Evolutionary conservation across 169 alveolate species (phyloP).

Genomic region (Eimeria zaria): DNA sequence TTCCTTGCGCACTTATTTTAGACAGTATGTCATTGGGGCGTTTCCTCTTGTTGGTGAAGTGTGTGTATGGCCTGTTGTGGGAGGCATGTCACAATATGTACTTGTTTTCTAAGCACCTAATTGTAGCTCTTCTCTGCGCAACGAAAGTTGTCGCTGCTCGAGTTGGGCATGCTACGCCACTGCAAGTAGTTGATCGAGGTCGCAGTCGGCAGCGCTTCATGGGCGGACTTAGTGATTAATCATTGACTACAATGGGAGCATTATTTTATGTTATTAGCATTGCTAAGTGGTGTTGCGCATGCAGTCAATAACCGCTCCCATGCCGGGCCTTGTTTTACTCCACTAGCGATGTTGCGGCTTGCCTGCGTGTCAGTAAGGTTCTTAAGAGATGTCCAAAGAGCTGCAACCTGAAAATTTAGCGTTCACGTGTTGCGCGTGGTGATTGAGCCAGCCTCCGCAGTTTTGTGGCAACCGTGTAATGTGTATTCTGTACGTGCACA

Average conservation of each 20-base stretch:
- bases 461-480: neutral
- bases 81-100: neutral
- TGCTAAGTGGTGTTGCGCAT: neutral
- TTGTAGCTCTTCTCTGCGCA: neutral
- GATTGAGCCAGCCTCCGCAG: neutral
- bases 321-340: neutral
- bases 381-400: neutral
- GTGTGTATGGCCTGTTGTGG: neutral
- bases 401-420: neutral
- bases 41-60: neutral
- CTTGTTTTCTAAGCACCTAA: neutral
- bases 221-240: neutral
- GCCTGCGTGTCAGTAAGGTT: neutral
- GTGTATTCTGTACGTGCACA: neutral
- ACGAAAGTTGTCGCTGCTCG: neutral
- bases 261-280: neutral
- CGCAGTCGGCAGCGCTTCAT: neutral
- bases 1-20: neutral
- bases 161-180: neutral
- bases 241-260: neutral
- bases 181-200: neutral
- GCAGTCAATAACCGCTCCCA: neutral
- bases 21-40: neutral
- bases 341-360: neutral
- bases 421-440: neutral